phyloP scores from a whole-genome alignment of 441 rosid genomes.

The Gossypium aridum region DNA sequence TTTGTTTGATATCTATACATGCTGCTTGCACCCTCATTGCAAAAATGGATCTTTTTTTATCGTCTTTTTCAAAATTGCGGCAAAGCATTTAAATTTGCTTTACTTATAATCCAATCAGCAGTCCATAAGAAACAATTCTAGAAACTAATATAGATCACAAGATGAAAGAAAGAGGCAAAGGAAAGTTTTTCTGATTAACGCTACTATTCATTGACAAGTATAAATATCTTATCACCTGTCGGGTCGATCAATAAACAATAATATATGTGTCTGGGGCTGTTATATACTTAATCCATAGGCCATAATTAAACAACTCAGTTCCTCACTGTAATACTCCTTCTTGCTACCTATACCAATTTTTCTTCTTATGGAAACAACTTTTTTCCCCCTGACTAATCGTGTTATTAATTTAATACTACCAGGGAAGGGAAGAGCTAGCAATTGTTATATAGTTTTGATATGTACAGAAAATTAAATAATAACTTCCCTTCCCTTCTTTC shows the following conservation, averaged over 20 bases:
- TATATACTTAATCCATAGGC: too few relatives aligned
- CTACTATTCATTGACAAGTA: conserved; percentile 13
- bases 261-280: conserved; percentile 1
- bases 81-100: background rate
- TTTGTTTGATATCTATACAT: background rate
- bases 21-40: background rate
- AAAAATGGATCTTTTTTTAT: background rate
- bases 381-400: background rate
- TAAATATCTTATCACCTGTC: conserved; percentile 14
- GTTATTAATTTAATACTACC: conserved; percentile 17
- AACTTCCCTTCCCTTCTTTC: conserved; percentile 8
- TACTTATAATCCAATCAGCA: background rate
- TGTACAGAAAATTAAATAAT: conserved; percentile 36
- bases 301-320: background rate
- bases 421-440: conserved; percentile 14
- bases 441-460: conserved; percentile 22
- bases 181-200: background rate
- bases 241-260: conserved; percentile 6
- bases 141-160: background rate
- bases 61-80: background rate
- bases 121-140: background rate
- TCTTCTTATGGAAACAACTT: too few relatives aligned
- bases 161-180: background rate
- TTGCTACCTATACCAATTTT: too few relatives aligned
- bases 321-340: conserved; percentile 5